Evolutionary conservation across 78 protist genomes (phyloP), one percentile per base, ranked within the genome.

Genomic region (Diacronema lutheri): DNA sequence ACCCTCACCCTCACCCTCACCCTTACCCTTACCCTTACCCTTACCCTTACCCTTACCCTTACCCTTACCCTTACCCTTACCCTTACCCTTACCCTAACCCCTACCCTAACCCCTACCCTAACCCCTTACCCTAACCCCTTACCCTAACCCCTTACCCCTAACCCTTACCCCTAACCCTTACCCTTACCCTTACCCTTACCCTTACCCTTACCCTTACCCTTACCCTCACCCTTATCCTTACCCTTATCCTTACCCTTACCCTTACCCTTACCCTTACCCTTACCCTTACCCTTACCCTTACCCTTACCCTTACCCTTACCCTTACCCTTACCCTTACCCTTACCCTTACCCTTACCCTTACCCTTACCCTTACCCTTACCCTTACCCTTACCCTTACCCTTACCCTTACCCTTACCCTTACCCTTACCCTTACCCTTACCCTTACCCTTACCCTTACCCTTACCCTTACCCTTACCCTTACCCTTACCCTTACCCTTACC

Each of bases 391-490:
- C 74, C 71, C 44, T 65, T 14, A 65, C 74, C 74, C 37, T 68
- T 26, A 68, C 37, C 74, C 74, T 68, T 26, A 68, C 74, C 74
- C 74, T 68, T 26, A 68, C 74, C 74, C 55, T 68, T 14, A 65
- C 71, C 71, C 74, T 68, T 26, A 68, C 74, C 74, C 74, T 68
- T 26, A 68, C 74, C 74, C 74, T 68, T 26, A 68, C 74, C 74
- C 74, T 68, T 26, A 68, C 37, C 74, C 74, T 68, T 26, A 68
- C 74, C 74, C 74, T 68, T 26, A 68, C 74, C 74, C 74, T 68
- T 26, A 68, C 74, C 74, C 74, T 68, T 26, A 68, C 74, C 74
- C 74, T 68, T 26, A 68, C 74, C 74, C 74, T 68, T 26, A 68
- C 74, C 74, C 74, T 68, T 26, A 68, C 74, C 74, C 74, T 68